Conservation (phyloP, 2,329 filamentous ascomycete species). For the Fusarium succisae region DNA sequence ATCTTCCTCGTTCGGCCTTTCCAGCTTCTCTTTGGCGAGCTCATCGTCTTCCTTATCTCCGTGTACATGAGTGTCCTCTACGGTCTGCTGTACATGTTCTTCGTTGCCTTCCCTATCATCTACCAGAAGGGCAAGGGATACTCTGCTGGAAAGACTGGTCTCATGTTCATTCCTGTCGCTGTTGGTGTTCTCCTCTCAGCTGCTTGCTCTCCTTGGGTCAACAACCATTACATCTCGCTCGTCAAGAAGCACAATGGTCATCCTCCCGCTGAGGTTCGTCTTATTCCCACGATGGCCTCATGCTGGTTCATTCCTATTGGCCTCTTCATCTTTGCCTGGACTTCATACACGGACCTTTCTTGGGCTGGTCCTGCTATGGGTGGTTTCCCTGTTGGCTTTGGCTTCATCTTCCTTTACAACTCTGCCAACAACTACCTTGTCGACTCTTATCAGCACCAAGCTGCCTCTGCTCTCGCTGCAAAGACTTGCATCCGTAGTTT, state of each 20-base stretch:
- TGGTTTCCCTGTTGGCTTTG: conserved; percentile 78
- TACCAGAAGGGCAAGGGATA: conserved; percentile 85
- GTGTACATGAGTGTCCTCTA: conserved; percentile 88
- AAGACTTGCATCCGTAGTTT: conserved; percentile 83
- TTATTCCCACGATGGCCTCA: conserved; percentile 84
- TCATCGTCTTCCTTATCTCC: conserved; percentile 85
- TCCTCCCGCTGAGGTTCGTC: conserved; percentile 78
- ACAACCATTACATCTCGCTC: conserved; percentile 80
- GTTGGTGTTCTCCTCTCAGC: conserved; percentile 78
- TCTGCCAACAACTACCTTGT: conserved; percentile 78
- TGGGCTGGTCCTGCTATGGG: conserved; percentile 80
- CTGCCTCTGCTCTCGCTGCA: conserved; percentile 81
- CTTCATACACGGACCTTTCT: conserved; percentile 69
- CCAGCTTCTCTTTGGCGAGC: conserved; percentile 84
- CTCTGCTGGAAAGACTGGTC: conserved; percentile 75
- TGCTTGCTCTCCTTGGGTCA: conserved; percentile 74
- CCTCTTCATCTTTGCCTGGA: conserved; percentile 68
- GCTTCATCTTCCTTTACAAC: conserved; percentile 87
- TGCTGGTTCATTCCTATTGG: conserved; percentile 76
- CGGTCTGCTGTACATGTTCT: conserved; percentile 80
- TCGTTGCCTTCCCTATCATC: conserved; percentile 74
- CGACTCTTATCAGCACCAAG: conserved; percentile 73
- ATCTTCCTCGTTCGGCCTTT: conserved; percentile 85
- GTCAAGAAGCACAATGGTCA: conserved; percentile 71
- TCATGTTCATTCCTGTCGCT: conserved; percentile 89